Evolutionary conservation across 1,284 basidiomycete species (phyloP).

Genomic region (Ceratobasidium sp.): DNA sequence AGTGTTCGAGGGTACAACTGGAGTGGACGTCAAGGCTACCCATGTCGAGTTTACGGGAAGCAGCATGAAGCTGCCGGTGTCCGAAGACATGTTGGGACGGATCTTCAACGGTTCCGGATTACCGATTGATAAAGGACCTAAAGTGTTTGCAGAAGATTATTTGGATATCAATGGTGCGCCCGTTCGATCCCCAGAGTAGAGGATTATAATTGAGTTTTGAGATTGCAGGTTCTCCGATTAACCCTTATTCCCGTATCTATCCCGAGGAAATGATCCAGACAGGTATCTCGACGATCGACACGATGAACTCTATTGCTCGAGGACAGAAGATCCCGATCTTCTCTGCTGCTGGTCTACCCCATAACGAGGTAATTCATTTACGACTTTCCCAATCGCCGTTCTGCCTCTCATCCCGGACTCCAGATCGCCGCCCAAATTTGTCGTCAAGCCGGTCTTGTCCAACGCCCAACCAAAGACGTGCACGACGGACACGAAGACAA

Average conservation of each 20-base stretch:
- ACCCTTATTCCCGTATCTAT: constrained; percentile 99
- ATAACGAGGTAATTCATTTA: constrained; percentile 81
- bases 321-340: constrained; percentile 99
- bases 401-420: constrained; percentile 40
- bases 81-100: constrained; percentile 99
- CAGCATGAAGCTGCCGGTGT: constrained; percentile 98
- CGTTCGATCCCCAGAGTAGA: not conserved
- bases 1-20: constrained; percentile 98
- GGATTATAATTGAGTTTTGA: constrained; percentile 14
- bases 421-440: constrained; percentile 99
- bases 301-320: constrained; percentile 99
- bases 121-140: constrained; percentile 98
- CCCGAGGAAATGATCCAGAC: constrained; percentile 99
- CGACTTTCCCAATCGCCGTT: constrained; percentile 33
- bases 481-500: constrained; percentile 99
- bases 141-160: constrained; percentile 99
- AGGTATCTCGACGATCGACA: constrained; percentile 98
- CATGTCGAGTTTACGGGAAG: constrained; percentile 98
- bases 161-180: constrained; percentile 95
- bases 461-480: constrained; percentile 93
- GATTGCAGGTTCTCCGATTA: constrained; percentile 89
- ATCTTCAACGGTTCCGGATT: constrained; percentile 99
- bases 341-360: constrained; percentile 97
- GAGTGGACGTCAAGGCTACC: constrained; percentile 96
- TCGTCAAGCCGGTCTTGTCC: constrained; percentile 97